These are phyloP conservation scores for Gracilaria domingensis DNA, from an alignment of 23 red algal species.

Conservation along the genomic window DNA sequence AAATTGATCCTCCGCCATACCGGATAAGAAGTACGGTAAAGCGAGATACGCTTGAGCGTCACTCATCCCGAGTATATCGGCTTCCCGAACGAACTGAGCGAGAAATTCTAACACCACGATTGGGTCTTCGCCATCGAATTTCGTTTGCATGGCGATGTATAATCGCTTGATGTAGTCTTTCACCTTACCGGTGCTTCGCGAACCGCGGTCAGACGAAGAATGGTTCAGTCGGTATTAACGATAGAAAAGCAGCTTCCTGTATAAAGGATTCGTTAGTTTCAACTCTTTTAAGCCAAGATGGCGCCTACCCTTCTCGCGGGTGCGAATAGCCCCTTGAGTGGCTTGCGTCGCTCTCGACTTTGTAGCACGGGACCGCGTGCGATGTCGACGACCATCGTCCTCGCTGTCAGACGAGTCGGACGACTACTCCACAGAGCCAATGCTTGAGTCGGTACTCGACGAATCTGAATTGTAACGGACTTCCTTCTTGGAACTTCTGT, in stretches of 20 bases:
- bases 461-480: not conserved
- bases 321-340: not conserved
- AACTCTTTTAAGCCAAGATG: slow-evolving; percentile 21
- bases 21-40: slow-evolving; percentile 2
- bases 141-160: too few species aligned
- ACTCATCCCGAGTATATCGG: slow-evolving; percentile 14
- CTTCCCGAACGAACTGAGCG: not conserved
- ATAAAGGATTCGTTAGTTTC: not conserved
- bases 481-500: not conserved
- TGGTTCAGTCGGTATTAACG: not conserved
- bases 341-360: not conserved
- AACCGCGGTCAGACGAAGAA: not conserved
- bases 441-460: not conserved
- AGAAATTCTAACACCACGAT: slow-evolving; percentile 21
- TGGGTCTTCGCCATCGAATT: slow-evolving; percentile 5
- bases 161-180: slow-evolving; percentile 16
- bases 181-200: not conserved
- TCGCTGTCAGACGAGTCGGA: not conserved
- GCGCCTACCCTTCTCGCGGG: not conserved
- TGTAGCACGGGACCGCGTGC: not conserved
- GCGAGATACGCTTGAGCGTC: slow-evolving; percentile 16
- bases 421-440: not conserved
- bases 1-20: slow-evolving; percentile 7
- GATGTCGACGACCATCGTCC: not conserved
- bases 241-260: not conserved